A percentile compares a stretch with the other conserved stretches of the same genome.
Conservation (phyloP, 371 early-diverging fungal genomes). For the Actinomortierella ambigua region DNA sequence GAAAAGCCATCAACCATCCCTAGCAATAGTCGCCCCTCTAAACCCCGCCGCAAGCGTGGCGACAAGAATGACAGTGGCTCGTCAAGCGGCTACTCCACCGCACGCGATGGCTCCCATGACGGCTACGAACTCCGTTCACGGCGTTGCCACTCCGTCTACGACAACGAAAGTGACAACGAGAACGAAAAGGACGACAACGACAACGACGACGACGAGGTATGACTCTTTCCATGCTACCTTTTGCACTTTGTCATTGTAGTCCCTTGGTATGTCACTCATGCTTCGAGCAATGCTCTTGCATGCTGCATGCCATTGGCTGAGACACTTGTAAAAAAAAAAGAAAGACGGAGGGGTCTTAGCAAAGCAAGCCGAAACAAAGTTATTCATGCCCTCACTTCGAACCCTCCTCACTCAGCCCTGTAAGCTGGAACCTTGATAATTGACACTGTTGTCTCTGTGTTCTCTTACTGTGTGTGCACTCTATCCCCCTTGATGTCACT, state of each 20-base stretch:
- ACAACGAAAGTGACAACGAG: slow-evolving; percentile 11
- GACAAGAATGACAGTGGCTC: background rate
- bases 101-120: slow-evolving; percentile 12
- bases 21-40: background rate
- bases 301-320: no score
- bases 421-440: no score
- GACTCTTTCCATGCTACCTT: slow-evolving; percentile 2
- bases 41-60: background rate
- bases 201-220: slow-evolving; percentile 27
- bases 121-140: slow-evolving; percentile 26
- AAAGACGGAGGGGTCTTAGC: no score
- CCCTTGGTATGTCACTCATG: no score
- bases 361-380: no score
- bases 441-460: no score
- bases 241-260: background rate
- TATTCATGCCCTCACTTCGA: no score
- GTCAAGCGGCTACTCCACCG: background rate
- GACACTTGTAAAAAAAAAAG: no score
- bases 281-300: no score
- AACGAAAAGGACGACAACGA: slow-evolving; percentile 17
- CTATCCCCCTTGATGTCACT: no score
- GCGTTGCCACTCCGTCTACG: background rate
- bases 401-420: no score
- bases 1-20: slow-evolving; percentile 12
- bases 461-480: no score